These are phyloP conservation scores for Dovyalis caffra DNA, from an alignment of 345 rosid genomes.

Conservation along the genomic window DNA sequence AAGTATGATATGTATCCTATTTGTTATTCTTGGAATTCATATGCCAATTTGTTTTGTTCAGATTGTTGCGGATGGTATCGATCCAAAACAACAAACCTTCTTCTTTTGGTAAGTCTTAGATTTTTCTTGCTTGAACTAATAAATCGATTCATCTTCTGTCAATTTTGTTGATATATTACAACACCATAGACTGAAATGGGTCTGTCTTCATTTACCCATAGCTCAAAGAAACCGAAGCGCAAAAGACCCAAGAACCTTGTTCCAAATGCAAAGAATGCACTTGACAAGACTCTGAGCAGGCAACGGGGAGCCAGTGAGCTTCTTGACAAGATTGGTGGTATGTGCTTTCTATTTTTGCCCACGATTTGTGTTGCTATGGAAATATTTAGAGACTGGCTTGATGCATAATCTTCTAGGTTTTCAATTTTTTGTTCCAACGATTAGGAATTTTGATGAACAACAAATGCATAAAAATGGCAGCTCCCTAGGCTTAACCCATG, in stretches of 20 bases:
- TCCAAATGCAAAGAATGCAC: constrained; percentile 63
- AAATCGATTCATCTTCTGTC: constrained; percentile 7
- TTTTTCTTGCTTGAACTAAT: constrained; percentile 2
- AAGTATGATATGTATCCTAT: background rate
- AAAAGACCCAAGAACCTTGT: constrained; percentile 51
- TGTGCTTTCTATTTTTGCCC: constrained; percentile 7
- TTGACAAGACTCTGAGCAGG: constrained; percentile 46
- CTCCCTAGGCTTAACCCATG: background rate
- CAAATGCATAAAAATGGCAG: background rate
- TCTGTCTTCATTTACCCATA: constrained; percentile 26
- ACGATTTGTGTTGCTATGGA: background rate
- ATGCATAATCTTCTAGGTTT: background rate
- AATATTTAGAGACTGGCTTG: background rate
- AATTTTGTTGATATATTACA: constrained; percentile 4
- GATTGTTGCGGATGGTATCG: constrained; percentile 71
- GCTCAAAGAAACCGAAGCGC: constrained; percentile 68
- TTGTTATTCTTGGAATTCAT: constrained; percentile 9
- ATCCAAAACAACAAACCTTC: constrained; percentile 94
- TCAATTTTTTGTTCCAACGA: background rate
- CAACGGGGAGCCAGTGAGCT: constrained; percentile 42
- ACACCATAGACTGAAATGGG: constrained; percentile 7
- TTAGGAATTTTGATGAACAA: background rate
- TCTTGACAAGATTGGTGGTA: constrained; percentile 67
- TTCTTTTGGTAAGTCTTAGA: constrained; percentile 58
- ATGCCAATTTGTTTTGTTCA: constrained; percentile 32